Conservation (phyloP, 2,329 filamentous ascomycete species). For the Colletotrichum spaethianum region DNA sequence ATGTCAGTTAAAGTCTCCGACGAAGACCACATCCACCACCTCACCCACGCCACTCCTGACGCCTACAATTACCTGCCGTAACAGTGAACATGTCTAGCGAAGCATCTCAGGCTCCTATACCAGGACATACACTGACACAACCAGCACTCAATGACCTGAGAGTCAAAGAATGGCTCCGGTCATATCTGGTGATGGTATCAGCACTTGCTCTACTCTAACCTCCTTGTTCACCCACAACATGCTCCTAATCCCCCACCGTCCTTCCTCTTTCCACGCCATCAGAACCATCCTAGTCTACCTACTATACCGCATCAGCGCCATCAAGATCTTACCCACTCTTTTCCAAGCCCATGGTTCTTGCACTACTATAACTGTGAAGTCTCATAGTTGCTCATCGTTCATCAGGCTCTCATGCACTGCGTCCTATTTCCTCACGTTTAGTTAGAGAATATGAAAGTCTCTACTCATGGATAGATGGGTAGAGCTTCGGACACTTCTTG, state of each 20-base stretch:
- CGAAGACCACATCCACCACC: too few species aligned
- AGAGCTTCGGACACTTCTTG: constrained; percentile 44
- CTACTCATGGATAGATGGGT: constrained; percentile 42
- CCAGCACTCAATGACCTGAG: background rate
- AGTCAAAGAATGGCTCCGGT: background rate
- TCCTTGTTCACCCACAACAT: constrained; percentile 8
- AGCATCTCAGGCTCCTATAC: constrained; percentile 2
- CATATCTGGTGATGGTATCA: background rate
- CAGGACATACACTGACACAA: background rate
- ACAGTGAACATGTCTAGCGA: background rate
- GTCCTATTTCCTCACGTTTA: constrained; percentile 40
- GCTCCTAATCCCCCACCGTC: constrained; percentile 29
- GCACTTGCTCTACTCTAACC: background rate
- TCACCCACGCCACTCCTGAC: too few species aligned
- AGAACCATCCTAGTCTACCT: constrained; percentile 40
- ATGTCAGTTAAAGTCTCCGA: too few species aligned
- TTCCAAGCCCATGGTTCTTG: constrained; percentile 38
- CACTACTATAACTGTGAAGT: constrained; percentile 40
- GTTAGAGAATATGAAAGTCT: constrained; percentile 39
- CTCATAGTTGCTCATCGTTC: constrained; percentile 41
- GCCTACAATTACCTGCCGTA: background rate
- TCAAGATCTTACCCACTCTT: constrained; percentile 40
- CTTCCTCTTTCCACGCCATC: background rate
- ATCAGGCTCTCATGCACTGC: constrained; percentile 42
- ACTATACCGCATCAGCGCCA: constrained; percentile 40